These are phyloP conservation scores for Brachypodium distachyon DNA, from an alignment of 202 grass and related monocot genomes.

Conservation along the genomic window DNA sequence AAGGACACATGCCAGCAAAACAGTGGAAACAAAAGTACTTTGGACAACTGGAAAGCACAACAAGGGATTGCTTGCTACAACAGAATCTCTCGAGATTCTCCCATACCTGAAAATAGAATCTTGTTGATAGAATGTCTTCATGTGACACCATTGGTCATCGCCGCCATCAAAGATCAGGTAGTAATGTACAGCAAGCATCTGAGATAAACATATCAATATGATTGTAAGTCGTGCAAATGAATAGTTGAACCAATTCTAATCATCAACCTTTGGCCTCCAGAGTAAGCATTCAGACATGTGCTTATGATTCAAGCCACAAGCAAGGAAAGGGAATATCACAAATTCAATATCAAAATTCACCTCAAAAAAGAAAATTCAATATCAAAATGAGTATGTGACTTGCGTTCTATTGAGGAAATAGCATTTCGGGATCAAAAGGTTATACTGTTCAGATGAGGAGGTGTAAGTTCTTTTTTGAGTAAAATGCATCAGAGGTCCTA, in stretches of 20 bases:
- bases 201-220: slow-evolving; percentile 1
- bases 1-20: background rate
- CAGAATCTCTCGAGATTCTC: background rate
- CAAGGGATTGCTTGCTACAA: background rate
- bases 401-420: background rate
- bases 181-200: slow-evolving; percentile 95
- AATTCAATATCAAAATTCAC: background rate
- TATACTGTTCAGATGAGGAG: background rate
- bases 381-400: background rate
- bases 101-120: slow-evolving; percentile 65
- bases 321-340: background rate
- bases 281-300: background rate
- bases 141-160: slow-evolving; percentile 70
- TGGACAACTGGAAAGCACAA: background rate
- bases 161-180: slow-evolving; percentile 85
- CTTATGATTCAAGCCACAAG: background rate
- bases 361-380: background rate
- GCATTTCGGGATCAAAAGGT: background rate
- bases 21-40: background rate
- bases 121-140: slow-evolving; percentile 69
- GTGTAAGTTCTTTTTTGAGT: background rate
- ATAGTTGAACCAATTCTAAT: background rate
- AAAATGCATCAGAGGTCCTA: too few relatives aligned
- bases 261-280: background rate
- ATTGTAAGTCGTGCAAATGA: background rate